phyloP scores from a whole-genome alignment of 306 rosid genomes.

The Medicago lupulina region DNA sequence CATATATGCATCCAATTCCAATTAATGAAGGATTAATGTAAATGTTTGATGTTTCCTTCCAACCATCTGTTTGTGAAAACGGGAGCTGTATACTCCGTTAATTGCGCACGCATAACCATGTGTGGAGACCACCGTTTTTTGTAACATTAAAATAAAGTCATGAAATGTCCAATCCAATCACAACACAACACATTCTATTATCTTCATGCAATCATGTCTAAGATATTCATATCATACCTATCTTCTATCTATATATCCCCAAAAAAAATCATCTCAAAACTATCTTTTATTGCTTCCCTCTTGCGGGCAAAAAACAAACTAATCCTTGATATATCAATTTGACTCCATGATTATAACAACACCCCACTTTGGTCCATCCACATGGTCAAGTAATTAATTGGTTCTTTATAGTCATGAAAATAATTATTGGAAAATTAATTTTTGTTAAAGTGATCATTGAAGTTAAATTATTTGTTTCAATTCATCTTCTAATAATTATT shows the following conservation, averaged over 20 bases:
- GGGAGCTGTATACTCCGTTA: conserved; percentile 52
- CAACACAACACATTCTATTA: neutral
- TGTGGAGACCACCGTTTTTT: conserved; percentile 47
- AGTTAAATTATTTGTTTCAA: too few species aligned
- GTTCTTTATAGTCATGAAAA: too few species aligned
- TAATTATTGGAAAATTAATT: too few species aligned
- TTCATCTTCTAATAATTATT: too few species aligned
- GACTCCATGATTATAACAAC: conserved; percentile 4
- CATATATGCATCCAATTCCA: conserved; percentile 22
- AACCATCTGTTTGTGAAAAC: conserved; percentile 66
- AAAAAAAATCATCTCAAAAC: neutral
- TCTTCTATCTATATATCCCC: neutral
- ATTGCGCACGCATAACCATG: conserved; percentile 56
- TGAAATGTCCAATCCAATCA: conserved; percentile 18
- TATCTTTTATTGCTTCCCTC: conserved; percentile 17
- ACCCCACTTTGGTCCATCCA: conserved; percentile 7
- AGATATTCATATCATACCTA: neutral
- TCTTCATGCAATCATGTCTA: neutral
- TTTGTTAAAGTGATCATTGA: too few species aligned
- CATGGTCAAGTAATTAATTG: neutral
- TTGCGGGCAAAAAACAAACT: conserved; percentile 32
- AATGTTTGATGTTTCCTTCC: conserved; percentile 65
- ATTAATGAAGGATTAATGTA: neutral
- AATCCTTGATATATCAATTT: neutral
- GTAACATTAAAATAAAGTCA: neutral